Evolutionary conservation across 192 early-diverging fungal genomes (phyloP).

Genomic region (Mortierella antarctica): DNA sequence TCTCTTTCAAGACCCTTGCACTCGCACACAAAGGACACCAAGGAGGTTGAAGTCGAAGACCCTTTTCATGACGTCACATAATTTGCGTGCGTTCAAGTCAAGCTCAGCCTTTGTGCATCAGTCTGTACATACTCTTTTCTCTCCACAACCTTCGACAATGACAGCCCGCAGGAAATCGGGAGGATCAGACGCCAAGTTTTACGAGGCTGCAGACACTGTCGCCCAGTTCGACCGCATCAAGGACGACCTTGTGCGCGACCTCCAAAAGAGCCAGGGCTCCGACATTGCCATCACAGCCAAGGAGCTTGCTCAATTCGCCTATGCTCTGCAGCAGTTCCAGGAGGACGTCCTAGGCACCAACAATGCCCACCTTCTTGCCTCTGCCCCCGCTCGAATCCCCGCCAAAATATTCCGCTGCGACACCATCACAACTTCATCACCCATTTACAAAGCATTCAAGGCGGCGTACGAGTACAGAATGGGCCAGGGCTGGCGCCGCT

Average conservation of each 20-base stretch:
- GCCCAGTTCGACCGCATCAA: constrained; percentile 53
- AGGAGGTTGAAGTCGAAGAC: background rate
- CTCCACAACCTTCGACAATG: constrained; percentile 1
- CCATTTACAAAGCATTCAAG: constrained; percentile 54
- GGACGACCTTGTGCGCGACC: constrained; percentile 39
- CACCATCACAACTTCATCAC: constrained; percentile 22
- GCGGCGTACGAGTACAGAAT: constrained; percentile 57
- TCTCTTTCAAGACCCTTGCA: too few species aligned
- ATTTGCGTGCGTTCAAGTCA: background rate
- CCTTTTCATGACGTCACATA: background rate
- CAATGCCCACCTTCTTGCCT: background rate
- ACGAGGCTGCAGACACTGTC: constrained; percentile 53
- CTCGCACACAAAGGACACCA: too few species aligned
- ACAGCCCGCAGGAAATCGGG: constrained; percentile 37
- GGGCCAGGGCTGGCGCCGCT: constrained; percentile 48
- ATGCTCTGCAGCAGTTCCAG: constrained; percentile 62
- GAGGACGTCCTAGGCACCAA: constrained; percentile 58
- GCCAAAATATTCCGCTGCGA: constrained; percentile 59
- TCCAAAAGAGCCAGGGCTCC: constrained; percentile 38
- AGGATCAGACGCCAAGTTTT: constrained; percentile 36
- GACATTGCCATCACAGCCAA: constrained; percentile 43
- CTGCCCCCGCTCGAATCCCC: constrained; percentile 55
- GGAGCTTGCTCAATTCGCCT: constrained; percentile 55
- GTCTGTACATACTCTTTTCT: background rate
- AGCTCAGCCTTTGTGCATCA: background rate